Base-by-base conservation (phyloP, 2,329 filamentous ascomycete species). In the Thelonectria rubi region DNA sequence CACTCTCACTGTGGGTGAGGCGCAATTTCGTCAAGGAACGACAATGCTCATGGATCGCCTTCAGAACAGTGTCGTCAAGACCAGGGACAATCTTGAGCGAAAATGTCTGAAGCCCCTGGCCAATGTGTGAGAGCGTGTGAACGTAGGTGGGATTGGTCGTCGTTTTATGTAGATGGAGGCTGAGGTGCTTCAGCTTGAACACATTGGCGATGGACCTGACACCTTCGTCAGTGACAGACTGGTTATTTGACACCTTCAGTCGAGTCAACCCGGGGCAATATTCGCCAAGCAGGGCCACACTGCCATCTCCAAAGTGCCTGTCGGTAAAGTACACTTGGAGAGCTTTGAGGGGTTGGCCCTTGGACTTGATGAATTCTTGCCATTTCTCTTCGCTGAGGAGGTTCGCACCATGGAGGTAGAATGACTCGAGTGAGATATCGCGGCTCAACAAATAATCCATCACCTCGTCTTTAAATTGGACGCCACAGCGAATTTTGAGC, bases 401-500 rank as follows among this genome's bases (percentile, higher is more conserved):
- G 67, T 97, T 98, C 10, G 92, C 88, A 11, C 93, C 92, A 65
- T 95, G 90, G 0, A 98, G 83, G 65, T 93, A 91, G 45, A 98
- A 82, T 58, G 87, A 84, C 62, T 88, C 85, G n/a, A 97, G 81
- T 9, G 84, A 77, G 51, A 87, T 85, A 51, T 91, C 84, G 49
- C 92, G 91, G 57, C 88, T 88, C 18, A 92, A 81, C 71, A 97
- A 85, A 74, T 94, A 97, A 54, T 92, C 86, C 76, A 97, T 84
- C 43, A 93, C 91, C 40, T 83, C 82, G 71, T 97, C 91, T 76
- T 97, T 97, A 82, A 97, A 90, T 73, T 97, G 94, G 51, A 95
- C 91, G n/a, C 90, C 92, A 71, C 94, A 94, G 50, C 91, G 88
- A 11, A 97, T 80, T 66, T 93, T 91, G 58, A 97, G 82, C 45